These are phyloP conservation scores for Plasmopara halstedii DNA, from an alignment of 352 stramenopile species.

Conservation along the genomic window DNA sequence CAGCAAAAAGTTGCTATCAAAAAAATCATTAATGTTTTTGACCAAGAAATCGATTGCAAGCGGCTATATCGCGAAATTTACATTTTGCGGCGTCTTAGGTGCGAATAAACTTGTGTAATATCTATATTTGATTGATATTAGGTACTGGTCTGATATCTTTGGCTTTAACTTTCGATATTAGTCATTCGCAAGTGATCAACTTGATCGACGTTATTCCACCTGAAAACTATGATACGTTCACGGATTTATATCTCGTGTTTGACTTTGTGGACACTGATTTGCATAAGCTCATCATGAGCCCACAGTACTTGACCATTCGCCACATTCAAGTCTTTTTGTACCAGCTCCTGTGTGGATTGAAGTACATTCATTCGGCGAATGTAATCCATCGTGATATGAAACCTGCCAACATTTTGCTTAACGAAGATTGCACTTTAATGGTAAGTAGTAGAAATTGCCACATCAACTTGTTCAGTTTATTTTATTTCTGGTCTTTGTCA, in stretches of 20 bases:
- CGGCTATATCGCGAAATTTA: slow-evolving; percentile 83
- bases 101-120: slow-evolving; percentile 1
- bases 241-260: slow-evolving; percentile 89
- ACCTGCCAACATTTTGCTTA: slow-evolving; percentile 84
- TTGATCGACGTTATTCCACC: slow-evolving; percentile 78
- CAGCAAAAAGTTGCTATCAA: slow-evolving; percentile 86
- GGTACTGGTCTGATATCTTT: not conserved
- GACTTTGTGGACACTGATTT: slow-evolving; percentile 92
- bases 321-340: slow-evolving; percentile 97
- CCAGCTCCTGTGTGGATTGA: slow-evolving; percentile 91
- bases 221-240: slow-evolving; percentile 77
- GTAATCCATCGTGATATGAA: slow-evolving; percentile 89
- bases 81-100: slow-evolving; percentile 78
- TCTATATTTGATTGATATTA: slow-evolving; percentile 2
- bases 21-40: slow-evolving; percentile 86
- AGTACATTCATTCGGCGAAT: slow-evolving; percentile 93
- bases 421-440: slow-evolving; percentile 83
- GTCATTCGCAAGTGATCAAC: slow-evolving; percentile 76
- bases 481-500: slow-evolving; percentile 7
- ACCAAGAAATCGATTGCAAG: slow-evolving; percentile 85
- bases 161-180: slow-evolving; percentile 6
- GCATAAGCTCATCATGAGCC: slow-evolving; percentile 91
- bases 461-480: not conserved
- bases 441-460: slow-evolving; percentile 10
- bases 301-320: slow-evolving; percentile 90